Base-by-base conservation (phyloP, 768 basidiomycete genomes). In the Kwoniella europaea region DNA sequence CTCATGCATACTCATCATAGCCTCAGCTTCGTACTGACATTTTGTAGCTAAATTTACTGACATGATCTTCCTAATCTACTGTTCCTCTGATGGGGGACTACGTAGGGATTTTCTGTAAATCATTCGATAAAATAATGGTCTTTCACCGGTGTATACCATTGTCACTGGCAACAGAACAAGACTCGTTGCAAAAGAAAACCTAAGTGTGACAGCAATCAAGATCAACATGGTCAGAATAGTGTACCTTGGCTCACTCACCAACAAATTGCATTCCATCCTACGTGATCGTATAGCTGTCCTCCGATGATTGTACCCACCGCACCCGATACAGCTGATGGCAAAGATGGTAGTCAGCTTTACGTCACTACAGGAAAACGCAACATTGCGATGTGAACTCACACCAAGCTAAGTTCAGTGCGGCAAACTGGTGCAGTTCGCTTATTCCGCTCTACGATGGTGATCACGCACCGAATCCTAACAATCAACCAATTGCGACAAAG, bases 361-460 rank as follows among this genome's bases (percentile, higher is more conserved):
- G 7, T 35, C 35, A 62, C 18, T 62, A 16, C 27, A 41, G 10
- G 60, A 35, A 24, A 10, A 67, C 24, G 35, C 53, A 44, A 42
- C 67, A 24, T 20, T 29, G 46, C 46, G 46, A 50, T 18, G 35
- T 35, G 6, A 35, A 60, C 44, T 58, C 35, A 65, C 69, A 35
- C 42, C 56, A 72, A 7, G 68, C 71, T 43, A 75, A 56, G 64
- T 75, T 75, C 44, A 75, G 52, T 12, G 68, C 74, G 20, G 67
- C 74, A 60, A 72, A 72, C 55, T 75, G 74, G 54, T 75, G 60
- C 62, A 74, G 65, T 22, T 71, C 69, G n/a, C 58, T 59, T 13
- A 71, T 57, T 10, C 67, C 67, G 44, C 68, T 58, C 63, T 74
- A 61, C 43, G 6, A 35, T 35, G 35, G 35, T 35, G 6, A 7